These are phyloP conservation scores for Solanum dulcamara DNA, from an alignment of 257 asterid genomes.

Conservation along the genomic window DNA sequence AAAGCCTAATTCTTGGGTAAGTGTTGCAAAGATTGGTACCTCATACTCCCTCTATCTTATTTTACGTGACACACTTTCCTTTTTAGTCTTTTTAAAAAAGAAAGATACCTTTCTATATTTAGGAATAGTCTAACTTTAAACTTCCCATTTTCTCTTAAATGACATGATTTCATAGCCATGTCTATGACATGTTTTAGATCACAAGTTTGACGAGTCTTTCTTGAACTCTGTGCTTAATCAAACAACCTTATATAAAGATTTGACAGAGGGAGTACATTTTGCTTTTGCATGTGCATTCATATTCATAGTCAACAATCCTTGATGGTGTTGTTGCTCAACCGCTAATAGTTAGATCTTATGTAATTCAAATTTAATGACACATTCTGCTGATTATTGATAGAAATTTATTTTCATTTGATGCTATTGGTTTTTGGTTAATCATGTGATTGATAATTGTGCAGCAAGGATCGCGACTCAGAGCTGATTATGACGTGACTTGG, in stretches of 20 bases:
- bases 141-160: not conserved
- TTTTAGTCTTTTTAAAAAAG: not conserved
- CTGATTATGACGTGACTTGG: constrained; percentile 85
- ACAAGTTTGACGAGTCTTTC: not conserved
- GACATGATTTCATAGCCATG: not conserved
- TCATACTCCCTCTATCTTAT: not conserved
- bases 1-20: not conserved
- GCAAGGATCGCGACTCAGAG: constrained; percentile 86
- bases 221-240: not conserved
- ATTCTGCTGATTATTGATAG: not conserved
- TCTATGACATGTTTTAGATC: not conserved
- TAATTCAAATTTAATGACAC: not conserved
- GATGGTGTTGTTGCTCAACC: not conserved
- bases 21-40: not conserved
- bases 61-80: not conserved
- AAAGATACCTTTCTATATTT: not conserved
- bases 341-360: not conserved
- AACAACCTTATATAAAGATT: not conserved
- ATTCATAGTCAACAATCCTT: not conserved
- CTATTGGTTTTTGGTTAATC: not conserved
- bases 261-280: not conserved
- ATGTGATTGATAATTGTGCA: constrained; percentile 25
- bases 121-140: not conserved
- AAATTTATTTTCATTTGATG: not conserved
- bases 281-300: not conserved